phyloP scores from a whole-genome alignment of 2,329 filamentous ascomycete genomes.

The Akanthomyces dipterigenus region DNA sequence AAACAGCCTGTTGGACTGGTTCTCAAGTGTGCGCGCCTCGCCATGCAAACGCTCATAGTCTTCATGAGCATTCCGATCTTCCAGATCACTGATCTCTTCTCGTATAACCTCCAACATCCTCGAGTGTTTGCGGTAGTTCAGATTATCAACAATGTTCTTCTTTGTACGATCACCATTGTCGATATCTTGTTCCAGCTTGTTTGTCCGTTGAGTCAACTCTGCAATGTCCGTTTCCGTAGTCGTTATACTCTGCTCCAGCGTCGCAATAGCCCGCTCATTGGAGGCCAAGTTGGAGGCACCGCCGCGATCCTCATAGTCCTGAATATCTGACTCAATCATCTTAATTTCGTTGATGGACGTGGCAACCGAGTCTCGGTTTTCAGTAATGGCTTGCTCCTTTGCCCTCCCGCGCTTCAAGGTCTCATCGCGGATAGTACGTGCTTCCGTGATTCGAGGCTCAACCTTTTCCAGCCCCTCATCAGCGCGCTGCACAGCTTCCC shows the following conservation, averaged over 20 bases:
- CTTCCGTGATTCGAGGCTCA: slow-evolving; percentile 67
- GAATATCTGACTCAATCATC: slow-evolving; percentile 69
- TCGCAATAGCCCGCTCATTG: slow-evolving; percentile 62
- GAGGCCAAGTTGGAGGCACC: slow-evolving; percentile 64
- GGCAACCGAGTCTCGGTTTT: slow-evolving; percentile 63
- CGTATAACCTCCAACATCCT: slow-evolving; percentile 61
- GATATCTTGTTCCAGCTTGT: slow-evolving; percentile 70
- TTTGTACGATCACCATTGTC: slow-evolving; percentile 76
- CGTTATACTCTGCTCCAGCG: slow-evolving; percentile 59
- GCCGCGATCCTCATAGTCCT: slow-evolving; percentile 68
- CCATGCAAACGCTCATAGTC: slow-evolving; percentile 69
- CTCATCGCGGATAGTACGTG: slow-evolving; percentile 71
- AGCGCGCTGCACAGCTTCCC: slow-evolving; percentile 59
- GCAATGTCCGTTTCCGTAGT: slow-evolving; percentile 61
- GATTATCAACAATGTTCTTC: slow-evolving; percentile 81
- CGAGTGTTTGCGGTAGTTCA: slow-evolving; percentile 73
- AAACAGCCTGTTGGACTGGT: slow-evolving; percentile 59
- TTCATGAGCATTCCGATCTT: slow-evolving; percentile 71
- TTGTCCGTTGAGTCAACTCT: slow-evolving; percentile 61
- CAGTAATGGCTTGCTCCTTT: slow-evolving; percentile 65
- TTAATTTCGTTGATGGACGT: slow-evolving; percentile 72
- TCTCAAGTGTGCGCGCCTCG: slow-evolving; percentile 63
- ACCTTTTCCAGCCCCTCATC: slow-evolving; percentile 71
- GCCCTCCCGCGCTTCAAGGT: slow-evolving; percentile 62
- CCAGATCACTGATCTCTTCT: slow-evolving; percentile 65